Evolutionary conservation across 371 early-diverging fungal genomes (phyloP).

Genomic region (Mortierella sp.): DNA sequence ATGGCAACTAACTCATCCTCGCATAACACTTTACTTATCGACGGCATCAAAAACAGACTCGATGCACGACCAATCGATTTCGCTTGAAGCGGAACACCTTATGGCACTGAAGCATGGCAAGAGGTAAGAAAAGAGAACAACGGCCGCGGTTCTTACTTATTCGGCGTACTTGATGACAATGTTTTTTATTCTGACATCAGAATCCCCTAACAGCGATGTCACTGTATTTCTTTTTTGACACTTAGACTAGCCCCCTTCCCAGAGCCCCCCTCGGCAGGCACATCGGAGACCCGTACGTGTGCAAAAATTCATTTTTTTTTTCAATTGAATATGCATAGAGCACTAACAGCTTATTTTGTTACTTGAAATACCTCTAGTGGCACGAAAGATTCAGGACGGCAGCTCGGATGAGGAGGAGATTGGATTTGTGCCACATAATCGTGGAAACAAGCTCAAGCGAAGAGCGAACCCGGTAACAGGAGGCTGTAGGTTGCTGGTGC

Average conservation of each 20-base stretch:
- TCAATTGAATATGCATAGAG: not conserved
- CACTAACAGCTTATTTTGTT: not conserved
- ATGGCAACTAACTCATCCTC: not conserved
- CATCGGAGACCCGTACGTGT: slow-evolving; percentile 11
- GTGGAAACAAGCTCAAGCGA: slow-evolving; percentile 55
- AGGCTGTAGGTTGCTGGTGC: slow-evolving; percentile 38
- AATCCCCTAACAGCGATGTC: not conserved
- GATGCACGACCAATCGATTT: slow-evolving; percentile 35
- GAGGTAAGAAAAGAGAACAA: slow-evolving; percentile 18
- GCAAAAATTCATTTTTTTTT: not conserved
- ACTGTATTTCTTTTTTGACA: not conserved
- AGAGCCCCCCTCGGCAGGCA: not conserved
- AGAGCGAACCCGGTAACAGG: slow-evolving; percentile 42
- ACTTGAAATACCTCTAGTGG: slow-evolving; percentile 18
- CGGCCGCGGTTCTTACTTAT: not conserved
- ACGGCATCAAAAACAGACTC: not conserved
- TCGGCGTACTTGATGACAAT: not conserved
- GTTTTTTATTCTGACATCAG: not conserved
- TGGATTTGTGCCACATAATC: slow-evolving; percentile 50
- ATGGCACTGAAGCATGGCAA: slow-evolving; percentile 51
- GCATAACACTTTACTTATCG: not conserved
- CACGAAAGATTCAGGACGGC: slow-evolving; percentile 38
- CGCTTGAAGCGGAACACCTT: slow-evolving; percentile 49
- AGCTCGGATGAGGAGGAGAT: slow-evolving; percentile 52
- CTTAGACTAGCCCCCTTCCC: slow-evolving; percentile 18